Conservation (phyloP, 768 basidiomycete genomes). For the Sporobolomyces pararoseus region DNA sequence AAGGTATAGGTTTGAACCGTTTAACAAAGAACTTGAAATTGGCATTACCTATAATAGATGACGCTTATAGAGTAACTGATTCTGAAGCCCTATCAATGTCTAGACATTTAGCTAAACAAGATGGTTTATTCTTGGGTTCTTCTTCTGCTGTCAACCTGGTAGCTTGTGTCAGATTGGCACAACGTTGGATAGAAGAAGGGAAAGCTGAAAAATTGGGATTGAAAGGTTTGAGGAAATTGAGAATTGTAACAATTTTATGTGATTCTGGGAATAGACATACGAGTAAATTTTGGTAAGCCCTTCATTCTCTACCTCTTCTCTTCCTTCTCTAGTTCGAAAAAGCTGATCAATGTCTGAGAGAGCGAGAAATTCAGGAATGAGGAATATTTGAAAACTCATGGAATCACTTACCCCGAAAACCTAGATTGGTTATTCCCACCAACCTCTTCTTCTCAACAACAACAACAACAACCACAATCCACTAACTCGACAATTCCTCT, state of each 20-base stretch:
- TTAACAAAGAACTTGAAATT: constrained; percentile 84
- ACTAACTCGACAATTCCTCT: too few relatives aligned
- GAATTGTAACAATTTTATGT: constrained; percentile 80
- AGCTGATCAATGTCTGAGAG: not conserved
- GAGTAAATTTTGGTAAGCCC: constrained; percentile 56
- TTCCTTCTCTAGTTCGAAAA: not conserved
- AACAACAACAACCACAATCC: not conserved
- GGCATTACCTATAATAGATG: constrained; percentile 77
- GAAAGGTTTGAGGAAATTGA: constrained; percentile 54
- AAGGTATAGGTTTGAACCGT: constrained; percentile 81
- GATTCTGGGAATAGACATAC: constrained; percentile 80
- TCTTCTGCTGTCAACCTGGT: constrained; percentile 94
- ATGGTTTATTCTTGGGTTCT: constrained; percentile 91
- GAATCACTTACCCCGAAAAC: not conserved
- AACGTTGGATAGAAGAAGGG: constrained; percentile 61
- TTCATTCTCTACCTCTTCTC: not conserved
- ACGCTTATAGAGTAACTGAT: constrained; percentile 89
- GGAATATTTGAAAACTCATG: constrained; percentile 12
- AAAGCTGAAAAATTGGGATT: constrained; percentile 45
- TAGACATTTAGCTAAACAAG: constrained; percentile 79
- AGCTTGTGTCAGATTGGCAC: constrained; percentile 77
- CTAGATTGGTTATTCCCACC: constrained; percentile 2
- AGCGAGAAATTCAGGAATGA: constrained; percentile 27
- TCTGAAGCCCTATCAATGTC: constrained; percentile 95
- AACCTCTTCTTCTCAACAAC: not conserved